Base-by-base conservation (phyloP, 257 asterid genomes). In the Coffea eugenioides region DNA sequence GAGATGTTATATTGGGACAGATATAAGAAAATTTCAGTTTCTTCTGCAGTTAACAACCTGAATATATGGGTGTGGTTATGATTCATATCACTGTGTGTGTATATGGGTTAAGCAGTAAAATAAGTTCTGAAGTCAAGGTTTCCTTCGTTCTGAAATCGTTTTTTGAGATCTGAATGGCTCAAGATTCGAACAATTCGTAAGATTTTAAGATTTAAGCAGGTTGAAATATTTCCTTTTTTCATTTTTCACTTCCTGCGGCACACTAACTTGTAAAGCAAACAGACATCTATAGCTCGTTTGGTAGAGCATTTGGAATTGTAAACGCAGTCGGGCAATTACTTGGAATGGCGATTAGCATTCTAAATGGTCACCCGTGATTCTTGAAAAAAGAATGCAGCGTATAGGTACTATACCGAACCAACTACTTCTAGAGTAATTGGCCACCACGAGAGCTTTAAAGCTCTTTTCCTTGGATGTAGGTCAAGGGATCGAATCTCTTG, bases 1-100 rank as follows among this genome's bases (percentile, higher is more conserved):
- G 91, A 45, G 97, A 93, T 34, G 91, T 89, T 79, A 89, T 95
- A 73, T 85, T 93, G 72, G 90, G 85, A 68, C 97, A 95, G 90
- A 93, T 95, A 82, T 95, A 83, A 85, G 69, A 51, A 27, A 8
- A 39, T 75, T 36, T 73, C 48, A 7, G 34, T 23, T 56, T 54
- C 75, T 12, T 21, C 1, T 65, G 72, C 54, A 52, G 49, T 70
- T 57, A 83, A 71, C 13, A 23, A 23, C 52, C 61, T 77, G 77
- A 14, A 25, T 56, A 18, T 45, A 23, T 59, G 23, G 39, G 3
- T 74, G 67, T 18, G 69, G 12, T 74, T 75, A 2, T 31, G 20
- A 11, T 56, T 39, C 3, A 56, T 57, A 12, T 21, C 51, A 39
- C 18, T 23, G n/a, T 41, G 51, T 25, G 36, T 18, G 5, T 75